Evolutionary conservation across 805 yeast species (phyloP).

Genomic region (Danielia reshetovae): DNA sequence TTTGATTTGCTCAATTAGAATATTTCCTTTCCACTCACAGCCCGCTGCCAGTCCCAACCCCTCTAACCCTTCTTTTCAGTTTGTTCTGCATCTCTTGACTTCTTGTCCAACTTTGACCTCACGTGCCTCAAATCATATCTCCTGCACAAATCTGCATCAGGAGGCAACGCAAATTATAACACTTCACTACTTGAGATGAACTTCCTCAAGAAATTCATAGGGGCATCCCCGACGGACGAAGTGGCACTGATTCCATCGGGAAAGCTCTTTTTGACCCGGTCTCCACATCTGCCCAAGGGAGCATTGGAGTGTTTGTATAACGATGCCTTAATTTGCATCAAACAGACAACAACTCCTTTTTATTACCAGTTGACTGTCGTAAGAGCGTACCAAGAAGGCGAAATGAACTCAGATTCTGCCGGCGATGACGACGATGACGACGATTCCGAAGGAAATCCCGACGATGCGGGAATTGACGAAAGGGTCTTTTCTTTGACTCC

Average conservation of each 20-base stretch:
- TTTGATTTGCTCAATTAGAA: too few species aligned
- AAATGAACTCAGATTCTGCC: slow-evolving; percentile 43
- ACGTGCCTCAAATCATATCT: too few species aligned
- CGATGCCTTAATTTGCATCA: slow-evolving; percentile 72
- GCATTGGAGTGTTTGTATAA: slow-evolving; percentile 77
- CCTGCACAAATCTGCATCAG: not conserved
- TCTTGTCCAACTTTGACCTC: too few species aligned
- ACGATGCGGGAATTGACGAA: slow-evolving; percentile 49
- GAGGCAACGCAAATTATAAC: not conserved
- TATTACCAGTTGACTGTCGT: slow-evolving; percentile 69
- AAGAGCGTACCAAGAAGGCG: slow-evolving; percentile 67
- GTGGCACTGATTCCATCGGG: slow-evolving; percentile 74
- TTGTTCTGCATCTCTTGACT: too few species aligned
- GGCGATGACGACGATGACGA: slow-evolving; percentile 47
- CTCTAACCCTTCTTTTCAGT: too few species aligned
- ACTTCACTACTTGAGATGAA: slow-evolving; percentile 46
- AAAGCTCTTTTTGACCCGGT: slow-evolving; percentile 66
- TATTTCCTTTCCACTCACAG: too few species aligned
- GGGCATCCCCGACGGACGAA: slow-evolving; percentile 53
- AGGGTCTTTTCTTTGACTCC: slow-evolving; percentile 66
- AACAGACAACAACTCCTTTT: slow-evolving; percentile 62
- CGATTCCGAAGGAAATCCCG: slow-evolving; percentile 26
- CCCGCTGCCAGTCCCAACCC: too few species aligned
- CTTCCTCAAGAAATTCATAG: slow-evolving; percentile 62
- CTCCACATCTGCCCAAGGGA: slow-evolving; percentile 81